These are phyloP conservation scores for Yarrowia porcina DNA, from an alignment of 805 yeast genomes.

Conservation along the genomic window DNA sequence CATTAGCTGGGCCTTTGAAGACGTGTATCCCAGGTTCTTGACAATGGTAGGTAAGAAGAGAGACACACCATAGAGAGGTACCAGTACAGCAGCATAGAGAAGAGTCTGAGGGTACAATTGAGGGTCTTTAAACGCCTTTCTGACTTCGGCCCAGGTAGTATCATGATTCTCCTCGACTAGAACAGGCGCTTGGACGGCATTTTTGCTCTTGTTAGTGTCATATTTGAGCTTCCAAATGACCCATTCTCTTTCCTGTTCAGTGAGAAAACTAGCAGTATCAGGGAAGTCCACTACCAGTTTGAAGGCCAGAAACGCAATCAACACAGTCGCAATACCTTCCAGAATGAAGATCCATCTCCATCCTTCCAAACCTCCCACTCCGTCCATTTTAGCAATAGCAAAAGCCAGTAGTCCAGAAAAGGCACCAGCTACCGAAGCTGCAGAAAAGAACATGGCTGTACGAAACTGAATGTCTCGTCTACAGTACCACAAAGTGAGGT, in stretches of 20 bases:
- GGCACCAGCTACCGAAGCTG: constrained; percentile 43
- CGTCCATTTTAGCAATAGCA: constrained; percentile 45
- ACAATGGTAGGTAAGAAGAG: constrained; percentile 58
- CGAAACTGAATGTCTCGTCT: constrained; percentile 42
- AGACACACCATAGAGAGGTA: constrained; percentile 58
- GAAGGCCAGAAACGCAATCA: constrained; percentile 36
- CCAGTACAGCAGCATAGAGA: constrained; percentile 51
- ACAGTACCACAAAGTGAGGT: constrained; percentile 38
- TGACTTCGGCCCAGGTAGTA: constrained; percentile 31
- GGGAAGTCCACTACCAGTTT: constrained; percentile 48
- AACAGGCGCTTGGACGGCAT: constrained; percentile 27
- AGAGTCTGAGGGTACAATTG: constrained; percentile 50
- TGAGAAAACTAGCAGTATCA: constrained; percentile 51
- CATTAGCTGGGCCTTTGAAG: constrained; percentile 51
- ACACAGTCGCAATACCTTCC: constrained; percentile 47
- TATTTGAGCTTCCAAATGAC: constrained; percentile 32
- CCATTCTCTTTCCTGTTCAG: constrained; percentile 45
- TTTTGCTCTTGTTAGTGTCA: constrained; percentile 7
- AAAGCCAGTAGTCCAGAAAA: constrained; percentile 48
- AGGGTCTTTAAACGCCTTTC: constrained; percentile 49
- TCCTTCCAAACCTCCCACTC: constrained; percentile 42
- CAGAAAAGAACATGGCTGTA: constrained; percentile 41
- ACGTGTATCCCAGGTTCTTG: constrained; percentile 54
- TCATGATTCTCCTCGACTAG: constrained; percentile 43
- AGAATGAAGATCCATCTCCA: constrained; percentile 53